Conservation (phyloP, 1,284 basidiomycete genomes). For the Phellopilus nigrolimitatus region DNA sequence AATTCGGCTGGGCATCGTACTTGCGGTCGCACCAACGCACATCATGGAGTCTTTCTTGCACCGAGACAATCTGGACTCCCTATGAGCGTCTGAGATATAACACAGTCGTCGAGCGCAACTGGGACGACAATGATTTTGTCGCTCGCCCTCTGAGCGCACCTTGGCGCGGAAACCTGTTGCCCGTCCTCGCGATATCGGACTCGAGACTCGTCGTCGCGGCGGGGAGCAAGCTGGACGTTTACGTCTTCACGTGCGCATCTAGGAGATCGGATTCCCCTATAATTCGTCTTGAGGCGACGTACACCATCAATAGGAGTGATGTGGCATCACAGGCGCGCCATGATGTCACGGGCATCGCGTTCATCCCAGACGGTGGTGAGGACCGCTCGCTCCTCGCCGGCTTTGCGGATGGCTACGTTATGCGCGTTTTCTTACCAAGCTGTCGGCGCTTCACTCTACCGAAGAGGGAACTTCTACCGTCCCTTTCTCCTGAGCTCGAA, state of each 20-base stretch:
- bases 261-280: conserved; percentile 35
- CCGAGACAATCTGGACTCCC: conserved; percentile 44
- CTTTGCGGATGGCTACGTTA: conserved; percentile 55
- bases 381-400: conserved; percentile 53
- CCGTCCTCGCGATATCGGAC: conserved; percentile 52
- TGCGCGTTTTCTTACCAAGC: conserved; percentile 43
- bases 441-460: too few species aligned
- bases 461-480: conserved; percentile 27
- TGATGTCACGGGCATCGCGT: conserved; percentile 50
- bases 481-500: conserved; percentile 20
- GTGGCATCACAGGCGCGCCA: conserved; percentile 33
- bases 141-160: conserved; percentile 63
- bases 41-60: conserved; percentile 46
- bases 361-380: conserved; percentile 43
- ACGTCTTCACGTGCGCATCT: conserved; percentile 40
- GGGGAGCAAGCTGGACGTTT: conserved; percentile 54
- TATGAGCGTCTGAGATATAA: conserved; percentile 48
- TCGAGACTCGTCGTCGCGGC: conserved; percentile 60
- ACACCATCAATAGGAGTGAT: conserved; percentile 31
- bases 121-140: conserved; percentile 48
- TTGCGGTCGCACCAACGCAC: conserved; percentile 45
- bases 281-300: conserved; percentile 46
- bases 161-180: conserved; percentile 56
- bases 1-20: conserved; percentile 57
- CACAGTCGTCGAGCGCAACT: conserved; percentile 48